Evolutionary conservation across 768 basidiomycete species (phyloP).

Genomic region (Hemileccinum rubropunctum): DNA sequence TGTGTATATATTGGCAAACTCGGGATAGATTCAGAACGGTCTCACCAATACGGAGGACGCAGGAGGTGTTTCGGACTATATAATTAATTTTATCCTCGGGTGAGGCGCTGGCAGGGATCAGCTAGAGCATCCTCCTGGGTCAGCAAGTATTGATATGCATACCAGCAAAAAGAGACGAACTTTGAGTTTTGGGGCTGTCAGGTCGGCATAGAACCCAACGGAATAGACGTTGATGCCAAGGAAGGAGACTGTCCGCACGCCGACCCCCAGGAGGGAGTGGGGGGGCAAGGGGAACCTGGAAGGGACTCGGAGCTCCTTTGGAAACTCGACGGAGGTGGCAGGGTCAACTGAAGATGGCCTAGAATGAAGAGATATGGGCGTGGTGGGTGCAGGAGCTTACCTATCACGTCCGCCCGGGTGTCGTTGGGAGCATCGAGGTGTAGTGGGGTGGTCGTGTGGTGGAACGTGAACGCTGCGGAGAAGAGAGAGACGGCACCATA

Average conservation of each 20-base stretch:
- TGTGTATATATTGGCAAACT: not conserved
- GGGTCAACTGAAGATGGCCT: constrained; percentile 53
- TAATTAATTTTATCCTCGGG: constrained; percentile 70
- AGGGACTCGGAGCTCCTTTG: constrained; percentile 59
- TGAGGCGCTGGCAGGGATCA: constrained; percentile 56
- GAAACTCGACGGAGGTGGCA: constrained; percentile 72
- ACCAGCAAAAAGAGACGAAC: constrained; percentile 32
- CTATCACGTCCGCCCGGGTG: constrained; percentile 19
- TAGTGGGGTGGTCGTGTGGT: constrained; percentile 22
- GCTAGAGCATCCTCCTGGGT: not conserved
- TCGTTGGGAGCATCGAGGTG: constrained; percentile 44
- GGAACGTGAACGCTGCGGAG: constrained; percentile 27
- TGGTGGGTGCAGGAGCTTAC: constrained; percentile 6
- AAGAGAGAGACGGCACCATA: constrained; percentile 35
- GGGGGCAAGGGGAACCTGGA: constrained; percentile 60
- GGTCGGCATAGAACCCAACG: constrained; percentile 86
- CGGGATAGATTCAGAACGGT: not conserved
- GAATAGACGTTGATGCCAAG: constrained; percentile 86
- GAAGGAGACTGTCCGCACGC: constrained; percentile 88
- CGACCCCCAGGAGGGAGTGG: constrained; percentile 76
- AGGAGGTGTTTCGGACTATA: constrained; percentile 64
- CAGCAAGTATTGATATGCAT: not conserved
- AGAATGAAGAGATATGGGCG: not conserved
- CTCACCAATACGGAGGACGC: constrained; percentile 72
- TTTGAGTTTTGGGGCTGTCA: constrained; percentile 59